phyloP scores from a whole-genome alignment of 768 basidiomycete species.

The Nidularia pulvinata region DNA sequence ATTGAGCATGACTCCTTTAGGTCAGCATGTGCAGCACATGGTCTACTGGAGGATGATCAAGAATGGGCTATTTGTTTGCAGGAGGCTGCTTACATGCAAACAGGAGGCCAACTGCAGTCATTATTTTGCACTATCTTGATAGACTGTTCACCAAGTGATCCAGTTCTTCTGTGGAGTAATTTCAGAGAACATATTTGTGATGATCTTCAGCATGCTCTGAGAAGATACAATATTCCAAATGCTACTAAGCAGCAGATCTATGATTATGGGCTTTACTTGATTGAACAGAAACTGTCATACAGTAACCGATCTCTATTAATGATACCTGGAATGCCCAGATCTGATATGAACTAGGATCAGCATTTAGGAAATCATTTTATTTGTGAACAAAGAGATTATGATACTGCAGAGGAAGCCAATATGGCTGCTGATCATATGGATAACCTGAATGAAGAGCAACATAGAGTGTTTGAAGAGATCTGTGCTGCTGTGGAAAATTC shows the following conservation, averaged over 20 bases:
- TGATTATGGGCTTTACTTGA: constrained; percentile 40
- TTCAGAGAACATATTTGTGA: constrained; percentile 35
- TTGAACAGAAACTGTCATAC: constrained; percentile 23
- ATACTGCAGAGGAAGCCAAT: constrained; percentile 10
- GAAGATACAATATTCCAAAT: constrained; percentile 1
- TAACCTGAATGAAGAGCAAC: constrained; percentile 27
- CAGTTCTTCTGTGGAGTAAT: constrained; percentile 25
- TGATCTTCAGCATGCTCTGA: constrained; percentile 26
- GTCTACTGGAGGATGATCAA: constrained; percentile 34
- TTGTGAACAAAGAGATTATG: constrained; percentile 8
- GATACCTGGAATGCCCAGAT: constrained; percentile 22
- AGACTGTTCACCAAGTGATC: constrained; percentile 20
- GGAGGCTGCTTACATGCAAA: constrained; percentile 30
- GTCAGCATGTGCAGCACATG: constrained; percentile 28
- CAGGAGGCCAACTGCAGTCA: constrained; percentile 23
- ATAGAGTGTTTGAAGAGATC: constrained; percentile 23
- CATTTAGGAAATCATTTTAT: constrained; percentile 18
- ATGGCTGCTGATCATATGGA: constrained; percentile 2
- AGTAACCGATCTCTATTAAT: constrained; percentile 16
- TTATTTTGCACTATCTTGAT: constrained; percentile 41
- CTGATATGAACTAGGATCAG: constrained; percentile 16
- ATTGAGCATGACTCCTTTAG: constrained; percentile 17
- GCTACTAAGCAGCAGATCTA: constrained; percentile 24
- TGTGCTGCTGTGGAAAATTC: constrained; percentile 16
- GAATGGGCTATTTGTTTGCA: constrained; percentile 36